Conservation (phyloP, 164 flowering plant genomes). For the Akebia trifoliata region DNA sequence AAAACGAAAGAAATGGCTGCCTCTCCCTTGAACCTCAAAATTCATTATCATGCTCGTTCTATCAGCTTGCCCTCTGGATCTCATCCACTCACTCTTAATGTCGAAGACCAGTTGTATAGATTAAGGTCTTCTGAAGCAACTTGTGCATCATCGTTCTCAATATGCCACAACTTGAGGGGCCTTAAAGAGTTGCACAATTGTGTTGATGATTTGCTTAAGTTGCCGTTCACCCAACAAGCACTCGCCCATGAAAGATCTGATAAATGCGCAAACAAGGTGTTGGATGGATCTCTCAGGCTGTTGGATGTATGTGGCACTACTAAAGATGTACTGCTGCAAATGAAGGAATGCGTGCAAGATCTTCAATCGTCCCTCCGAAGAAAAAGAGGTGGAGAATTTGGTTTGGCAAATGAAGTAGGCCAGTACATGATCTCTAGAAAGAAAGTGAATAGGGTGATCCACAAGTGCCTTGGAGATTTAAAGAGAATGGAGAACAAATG, state of each 20-base stretch:
- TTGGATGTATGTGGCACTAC: constrained; percentile 6
- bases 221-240: constrained; percentile 4
- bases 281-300: constrained; percentile 13
- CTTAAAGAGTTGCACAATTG: constrained; percentile 3
- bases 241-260: neutral
- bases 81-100: constrained; percentile 7
- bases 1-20: neutral
- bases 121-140: constrained; percentile 5
- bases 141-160: constrained; percentile 1
- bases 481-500: neutral
- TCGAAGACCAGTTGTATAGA: constrained; percentile 3
- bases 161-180: neutral
- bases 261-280: neutral
- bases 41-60: constrained; percentile 12
- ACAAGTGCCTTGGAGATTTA: constrained; percentile 9
- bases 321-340: constrained; percentile 8
- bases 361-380: constrained; percentile 10
- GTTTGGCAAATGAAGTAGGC: neutral
- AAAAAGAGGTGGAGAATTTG: neutral
- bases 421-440: constrained; percentile 11
- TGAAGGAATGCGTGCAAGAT: constrained; percentile 8
- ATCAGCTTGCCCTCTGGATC: constrained; percentile 16
- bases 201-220: constrained; percentile 4
- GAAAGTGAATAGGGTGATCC: constrained; percentile 5
- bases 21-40: neutral